Base-by-base conservation (phyloP, 2,329 filamentous ascomycete genomes). In the Cladosporium sp. region DNA sequence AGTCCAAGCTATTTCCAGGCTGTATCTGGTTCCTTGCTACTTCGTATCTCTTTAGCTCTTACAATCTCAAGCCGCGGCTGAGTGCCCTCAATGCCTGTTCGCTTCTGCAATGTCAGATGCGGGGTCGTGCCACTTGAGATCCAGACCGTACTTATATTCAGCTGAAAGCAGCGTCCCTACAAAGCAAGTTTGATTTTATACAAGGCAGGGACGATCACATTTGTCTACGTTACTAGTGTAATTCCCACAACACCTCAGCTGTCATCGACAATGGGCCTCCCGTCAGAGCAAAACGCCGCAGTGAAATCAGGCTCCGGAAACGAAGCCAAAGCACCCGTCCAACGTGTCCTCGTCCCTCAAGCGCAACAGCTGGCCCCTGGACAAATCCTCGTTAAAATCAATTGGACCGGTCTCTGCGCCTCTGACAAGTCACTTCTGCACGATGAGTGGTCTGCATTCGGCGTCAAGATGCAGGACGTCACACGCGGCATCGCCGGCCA, bases 351-450 rank as follows among this genome's bases (percentile, higher is more conserved):
- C 2, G 64, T 70, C 3, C 61, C 61, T 5, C 59, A 61, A 14
- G 56, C 64, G 31, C 63, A 60, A 13, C 55, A 64, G 31, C 62
- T 63, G 6, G 61, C 58, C 2, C 63, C 66, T n/a, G 61, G 61
- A 14, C 63, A 69, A 52, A 68, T 68, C 42, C 59, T 69, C 31
- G 66, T 68, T 41, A 68, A 68, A 37, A 66, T 69, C 52, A 67
- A 68, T 49, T 68, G 66, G 61, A 61, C 60, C 28, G 54, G 52
- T 40, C 60, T 69, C 16, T 68, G 66, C 50, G 67, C 63, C 9
- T 62, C 59, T 6, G 67, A 69, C 55, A 70, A 71, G 41, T 65
- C 63, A 8, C 61, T 72, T 0, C 52, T 71, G 2, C 62, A 66
- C 35, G 69, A 72, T 52, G 68, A 71, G 55, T 71, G 66, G 68